Percentiles rank a stretch among this genome's conserved stretches.
Conservation (phyloP, 2,329 filamentous ascomycete genomes). For the Acephala macrosclerotiorum region DNA sequence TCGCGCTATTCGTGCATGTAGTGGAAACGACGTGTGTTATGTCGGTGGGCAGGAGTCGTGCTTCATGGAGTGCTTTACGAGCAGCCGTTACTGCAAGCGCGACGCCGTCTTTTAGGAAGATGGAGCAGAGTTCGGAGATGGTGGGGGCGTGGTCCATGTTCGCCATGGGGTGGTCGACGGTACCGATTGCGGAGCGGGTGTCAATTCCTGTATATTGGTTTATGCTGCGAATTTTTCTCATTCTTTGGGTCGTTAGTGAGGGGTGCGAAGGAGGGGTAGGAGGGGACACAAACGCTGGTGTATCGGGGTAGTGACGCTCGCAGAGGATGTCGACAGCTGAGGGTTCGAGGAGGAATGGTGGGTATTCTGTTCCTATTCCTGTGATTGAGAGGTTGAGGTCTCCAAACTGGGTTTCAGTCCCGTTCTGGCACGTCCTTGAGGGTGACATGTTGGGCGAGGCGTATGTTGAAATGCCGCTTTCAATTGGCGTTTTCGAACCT, state of each 20-base stretch:
- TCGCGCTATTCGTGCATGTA: constrained; percentile 74
- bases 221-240: constrained; percentile 68
- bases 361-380: constrained; percentile 67
- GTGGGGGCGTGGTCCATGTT: constrained; percentile 62
- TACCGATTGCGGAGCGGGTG: constrained; percentile 66
- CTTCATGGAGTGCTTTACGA: constrained; percentile 62
- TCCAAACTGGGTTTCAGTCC: constrained; percentile 40
- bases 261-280: constrained; percentile 21
- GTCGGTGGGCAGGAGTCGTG: constrained; percentile 55
- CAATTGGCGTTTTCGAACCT: background rate
- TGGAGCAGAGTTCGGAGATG: constrained; percentile 60
- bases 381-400: constrained; percentile 67
- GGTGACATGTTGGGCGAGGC: constrained; percentile 25
- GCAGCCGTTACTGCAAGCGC: constrained; percentile 63
- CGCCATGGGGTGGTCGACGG: constrained; percentile 65
- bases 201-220: constrained; percentile 72
- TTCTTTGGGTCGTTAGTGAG: constrained; percentile 49
- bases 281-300: constrained; percentile 61
- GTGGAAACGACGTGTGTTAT: constrained; percentile 74
- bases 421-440: constrained; percentile 28
- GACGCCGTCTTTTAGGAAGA: constrained; percentile 64
- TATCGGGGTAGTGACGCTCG: constrained; percentile 64
- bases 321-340: constrained; percentile 59
- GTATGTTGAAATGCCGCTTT: background rate
- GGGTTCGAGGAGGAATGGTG: constrained; percentile 60